phyloP scores from a whole-genome alignment of 2,329 filamentous ascomycete species.

The Calonectria naviculata region DNA sequence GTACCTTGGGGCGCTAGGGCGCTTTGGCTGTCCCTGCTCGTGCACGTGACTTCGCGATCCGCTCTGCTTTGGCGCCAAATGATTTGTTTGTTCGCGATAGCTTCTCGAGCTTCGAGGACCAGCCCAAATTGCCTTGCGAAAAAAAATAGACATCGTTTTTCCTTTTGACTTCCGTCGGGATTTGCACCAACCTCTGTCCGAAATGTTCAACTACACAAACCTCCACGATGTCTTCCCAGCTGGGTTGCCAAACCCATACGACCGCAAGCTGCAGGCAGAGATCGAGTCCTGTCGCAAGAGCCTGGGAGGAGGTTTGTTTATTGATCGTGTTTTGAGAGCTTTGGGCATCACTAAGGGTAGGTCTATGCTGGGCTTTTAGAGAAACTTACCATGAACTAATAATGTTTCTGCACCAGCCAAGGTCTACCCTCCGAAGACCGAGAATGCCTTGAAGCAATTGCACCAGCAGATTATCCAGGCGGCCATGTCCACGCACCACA shows the following conservation, averaged over 20 bases:
- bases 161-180: no score
- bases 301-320: conserved; percentile 78
- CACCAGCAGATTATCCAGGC: conserved; percentile 76
- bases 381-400: not conserved
- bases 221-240: conserved; percentile 76
- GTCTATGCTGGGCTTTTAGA: not conserved
- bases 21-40: not conserved
- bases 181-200: conserved; percentile 5
- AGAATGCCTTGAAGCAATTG: conserved; percentile 74
- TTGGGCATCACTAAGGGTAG: conserved; percentile 77
- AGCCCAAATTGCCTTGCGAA: not conserved
- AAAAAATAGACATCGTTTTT: not conserved
- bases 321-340: conserved; percentile 79
- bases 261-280: conserved; percentile 68
- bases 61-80: conserved; percentile 7
- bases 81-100: conserved; percentile 37
- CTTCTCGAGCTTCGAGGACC: conserved; percentile 12
- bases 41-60: conserved; percentile 39
- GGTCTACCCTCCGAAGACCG: conserved; percentile 79
- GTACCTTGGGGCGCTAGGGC: conserved; percentile 6
- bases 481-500: conserved; percentile 77
- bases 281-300: conserved; percentile 75
- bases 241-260: conserved; percentile 70
- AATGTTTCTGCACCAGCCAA: conserved; percentile 57
- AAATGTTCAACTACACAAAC: conserved; percentile 73